These are phyloP conservation scores for Fragaria nilgerrensis DNA, from an alignment of 306 rosid genomes.

Conservation along the genomic window DNA sequence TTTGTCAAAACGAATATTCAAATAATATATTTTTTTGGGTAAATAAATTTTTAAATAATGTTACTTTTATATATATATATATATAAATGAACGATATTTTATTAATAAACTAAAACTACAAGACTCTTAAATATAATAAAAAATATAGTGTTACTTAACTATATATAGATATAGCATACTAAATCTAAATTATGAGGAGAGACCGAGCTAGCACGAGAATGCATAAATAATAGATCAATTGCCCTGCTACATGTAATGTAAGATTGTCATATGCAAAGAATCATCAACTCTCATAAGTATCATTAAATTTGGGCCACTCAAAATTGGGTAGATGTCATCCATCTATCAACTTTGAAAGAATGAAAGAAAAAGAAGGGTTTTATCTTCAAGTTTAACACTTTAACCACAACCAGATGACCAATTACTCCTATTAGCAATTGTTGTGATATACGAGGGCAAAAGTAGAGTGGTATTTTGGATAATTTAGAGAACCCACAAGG, in stretches of 20 bases:
- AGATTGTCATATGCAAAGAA: neutral
- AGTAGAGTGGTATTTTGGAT: constrained; percentile 28
- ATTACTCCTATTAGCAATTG: too few species aligned
- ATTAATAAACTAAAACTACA: too few species aligned
- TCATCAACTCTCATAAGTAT: neutral
- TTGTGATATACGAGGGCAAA: too few species aligned
- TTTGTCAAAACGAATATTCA: neutral
- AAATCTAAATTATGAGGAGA: neutral
- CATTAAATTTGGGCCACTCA: neutral
- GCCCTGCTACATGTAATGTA: neutral
- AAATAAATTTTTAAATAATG: too few species aligned
- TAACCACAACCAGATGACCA: too few species aligned
- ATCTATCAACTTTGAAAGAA: neutral
- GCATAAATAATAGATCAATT: neutral
- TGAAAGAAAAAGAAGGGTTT: neutral
- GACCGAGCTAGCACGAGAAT: neutral
- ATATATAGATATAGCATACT: too few species aligned
- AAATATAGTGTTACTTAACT: too few species aligned
- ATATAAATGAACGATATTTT: too few species aligned
- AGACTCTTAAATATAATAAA: neutral
- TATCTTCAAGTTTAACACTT: too few species aligned
- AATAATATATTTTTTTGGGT: too few species aligned
- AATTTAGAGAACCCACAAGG: constrained; percentile 26
- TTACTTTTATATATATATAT: too few species aligned
- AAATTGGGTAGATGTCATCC: neutral